Evolutionary conservation across 371 early-diverging fungal genomes (phyloP).

Genomic region (Rhizomucor pusillus): DNA sequence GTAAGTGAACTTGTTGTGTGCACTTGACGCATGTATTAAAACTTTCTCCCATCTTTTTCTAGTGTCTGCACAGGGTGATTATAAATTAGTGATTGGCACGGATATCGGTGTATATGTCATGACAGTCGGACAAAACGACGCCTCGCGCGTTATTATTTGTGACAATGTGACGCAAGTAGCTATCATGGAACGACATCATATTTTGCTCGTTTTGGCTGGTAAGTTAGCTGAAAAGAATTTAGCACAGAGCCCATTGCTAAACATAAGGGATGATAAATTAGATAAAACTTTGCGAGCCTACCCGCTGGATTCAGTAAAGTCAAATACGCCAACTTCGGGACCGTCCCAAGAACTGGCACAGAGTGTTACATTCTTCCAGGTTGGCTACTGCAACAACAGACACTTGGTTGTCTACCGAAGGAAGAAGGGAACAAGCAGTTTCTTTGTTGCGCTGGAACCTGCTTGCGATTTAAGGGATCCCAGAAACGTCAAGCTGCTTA

Average conservation of each 20-base stretch:
- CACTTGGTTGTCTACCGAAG: constrained; percentile 62
- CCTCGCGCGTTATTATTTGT: constrained; percentile 35
- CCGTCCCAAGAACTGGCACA: constrained; percentile 60
- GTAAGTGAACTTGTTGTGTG: constrained; percentile 23
- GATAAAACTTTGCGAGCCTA: constrained; percentile 67
- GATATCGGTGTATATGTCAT: constrained; percentile 77
- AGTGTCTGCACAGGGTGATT: constrained; percentile 31
- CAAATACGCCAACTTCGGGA: constrained; percentile 36
- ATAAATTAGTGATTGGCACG: constrained; percentile 77
- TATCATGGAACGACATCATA: constrained; percentile 46
- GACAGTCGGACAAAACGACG: constrained; percentile 19
- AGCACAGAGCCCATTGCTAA: background rate
- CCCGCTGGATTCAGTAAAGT: constrained; percentile 56
- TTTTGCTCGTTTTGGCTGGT: constrained; percentile 46
- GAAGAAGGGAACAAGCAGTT: constrained; percentile 45
- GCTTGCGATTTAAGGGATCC: constrained; percentile 43
- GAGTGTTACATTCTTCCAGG: constrained; percentile 73
- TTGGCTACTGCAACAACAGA: constrained; percentile 64
- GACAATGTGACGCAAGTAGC: constrained; percentile 44
- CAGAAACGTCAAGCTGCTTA: constrained; percentile 30
- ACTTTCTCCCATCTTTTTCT: background rate
- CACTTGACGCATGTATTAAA: background rate
- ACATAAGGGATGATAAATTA: constrained; percentile 6
- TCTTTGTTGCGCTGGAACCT: constrained; percentile 42
- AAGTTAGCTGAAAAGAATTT: background rate